A percentile compares a stretch with the other conserved stretches of the same genome.
Conservation (phyloP, 1,284 basidiomycete genomes). For the Neotropicomus parvogracilis region DNA sequence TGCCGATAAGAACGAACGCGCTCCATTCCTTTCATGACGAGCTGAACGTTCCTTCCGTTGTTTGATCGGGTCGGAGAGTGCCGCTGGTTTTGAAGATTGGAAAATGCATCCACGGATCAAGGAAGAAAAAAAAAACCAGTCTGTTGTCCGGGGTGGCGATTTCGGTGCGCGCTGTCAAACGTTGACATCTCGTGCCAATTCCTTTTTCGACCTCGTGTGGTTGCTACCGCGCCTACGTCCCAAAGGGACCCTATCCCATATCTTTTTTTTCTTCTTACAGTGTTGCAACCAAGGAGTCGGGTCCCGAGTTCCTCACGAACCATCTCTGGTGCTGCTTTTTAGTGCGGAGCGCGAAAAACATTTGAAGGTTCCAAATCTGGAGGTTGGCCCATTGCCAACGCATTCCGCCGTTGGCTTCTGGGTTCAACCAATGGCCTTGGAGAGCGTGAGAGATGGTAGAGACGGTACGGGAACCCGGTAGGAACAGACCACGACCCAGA, state of each 20-base stretch:
- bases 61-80: constrained; percentile 17
- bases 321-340: neutral
- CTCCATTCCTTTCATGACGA: constrained; percentile 10
- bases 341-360: constrained; percentile 13
- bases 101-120: constrained; percentile 26
- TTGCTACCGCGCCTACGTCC: constrained; percentile 10
- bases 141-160: constrained; percentile 10
- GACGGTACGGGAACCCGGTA: constrained; percentile 14
- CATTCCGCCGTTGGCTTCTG: constrained; percentile 1
- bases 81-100: constrained; percentile 15
- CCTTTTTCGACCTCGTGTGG: constrained; percentile 9
- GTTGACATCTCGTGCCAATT: constrained; percentile 6
- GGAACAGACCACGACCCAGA: constrained; percentile 15
- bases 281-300: neutral
- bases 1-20: constrained; percentile 8
- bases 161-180: constrained; percentile 14
- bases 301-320: constrained; percentile 2
- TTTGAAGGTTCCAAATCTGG: constrained; percentile 17
- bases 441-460: neutral
- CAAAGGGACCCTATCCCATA: constrained; percentile 3
- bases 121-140: constrained; percentile 8
- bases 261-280: constrained; percentile 1
- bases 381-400: constrained; percentile 12
- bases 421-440: neutral
- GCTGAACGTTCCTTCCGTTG: constrained; percentile 9